Evolutionary conservation across 306 rosid genomes (phyloP), one percentile per base, ranked within the genome.

Genomic region (Corylus americana): DNA sequence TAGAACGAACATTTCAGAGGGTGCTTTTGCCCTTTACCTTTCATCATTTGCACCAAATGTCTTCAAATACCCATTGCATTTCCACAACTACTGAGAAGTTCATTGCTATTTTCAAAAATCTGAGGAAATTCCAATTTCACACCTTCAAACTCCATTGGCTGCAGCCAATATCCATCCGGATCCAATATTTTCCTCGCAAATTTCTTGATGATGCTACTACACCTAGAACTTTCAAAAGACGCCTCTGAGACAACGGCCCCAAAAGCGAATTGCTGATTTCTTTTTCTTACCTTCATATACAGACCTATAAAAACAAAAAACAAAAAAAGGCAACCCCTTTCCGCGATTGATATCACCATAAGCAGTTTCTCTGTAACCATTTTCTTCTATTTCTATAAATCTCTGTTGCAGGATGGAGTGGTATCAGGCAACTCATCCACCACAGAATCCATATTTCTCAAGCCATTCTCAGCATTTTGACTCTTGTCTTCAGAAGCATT

Each of bases 401-500:
- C 69, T 49, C 55, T 76, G 75, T 49, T 4, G 71, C 44, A 54
- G 20, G 25, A 20, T 27, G 59, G 81, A 37, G 8, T 42, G 69
- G 29, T 58, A 39, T 12, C 44, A 67, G 68, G 55, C 25, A 77
- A 8, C 11, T 22, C 59, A 53, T 22, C 18, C 10, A 13, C 10
- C 1, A 25, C 11, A 49, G 51, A 16, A 67, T 47, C 78, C 53
- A 14, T 71, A 67, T 55, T 66, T 13, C 42, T 42, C 12, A 66
- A 70, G 68, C 68, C 64, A 31, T 86, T 62, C 45, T 77, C 76
- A 31, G 31, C 55, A 74, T 74, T 31, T 31, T 50, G 55, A 55
- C 27, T 70, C 27, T 70, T 44, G 55, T 74, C 82, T 81, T 72
- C 64, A 47, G 83, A 73, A 16, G 76, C 78, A 75, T 55, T 62